Conservation (phyloP, 768 basidiomycete genomes). For the Mycena rebaudengoi region DNA sequence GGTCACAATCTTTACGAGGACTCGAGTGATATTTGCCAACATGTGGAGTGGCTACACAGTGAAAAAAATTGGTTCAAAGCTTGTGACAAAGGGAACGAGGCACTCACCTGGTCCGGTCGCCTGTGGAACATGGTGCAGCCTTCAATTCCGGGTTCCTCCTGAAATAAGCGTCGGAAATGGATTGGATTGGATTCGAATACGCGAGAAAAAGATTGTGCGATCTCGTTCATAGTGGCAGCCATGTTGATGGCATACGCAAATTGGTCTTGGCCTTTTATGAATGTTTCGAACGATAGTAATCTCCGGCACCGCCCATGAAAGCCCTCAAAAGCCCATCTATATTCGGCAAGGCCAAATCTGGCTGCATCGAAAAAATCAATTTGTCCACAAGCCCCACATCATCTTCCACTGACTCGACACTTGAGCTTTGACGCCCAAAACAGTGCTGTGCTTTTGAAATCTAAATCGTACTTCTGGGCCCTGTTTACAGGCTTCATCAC, state of each 20-base stretch:
- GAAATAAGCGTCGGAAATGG: not conserved
- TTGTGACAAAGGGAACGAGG: not conserved
- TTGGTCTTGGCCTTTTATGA: not conserved
- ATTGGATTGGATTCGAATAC: not conserved
- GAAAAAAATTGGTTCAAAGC: not conserved
- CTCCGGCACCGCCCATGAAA: not conserved
- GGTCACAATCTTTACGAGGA: not conserved
- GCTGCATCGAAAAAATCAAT: too few species aligned
- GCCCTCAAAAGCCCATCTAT: too few species aligned
- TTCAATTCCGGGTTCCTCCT: not conserved
- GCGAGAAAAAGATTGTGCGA: not conserved
- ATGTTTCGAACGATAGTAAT: not conserved
- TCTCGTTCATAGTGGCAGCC: not conserved
- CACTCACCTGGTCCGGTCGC: not conserved
- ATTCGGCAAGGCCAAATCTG: too few species aligned
- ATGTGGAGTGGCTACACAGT: not conserved
- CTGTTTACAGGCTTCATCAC: too few species aligned
- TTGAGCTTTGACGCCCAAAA: too few species aligned
- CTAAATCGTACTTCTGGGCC: too few species aligned
- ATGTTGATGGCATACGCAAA: too few species aligned
- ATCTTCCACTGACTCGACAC: too few species aligned
- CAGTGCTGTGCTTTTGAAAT: too few species aligned
- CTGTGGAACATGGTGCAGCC: not conserved
- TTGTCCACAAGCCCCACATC: too few species aligned
- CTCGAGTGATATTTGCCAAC: not conserved